phyloP scores from a whole-genome alignment of 805 yeast species.

The Spencermartinsiella europaea region DNA sequence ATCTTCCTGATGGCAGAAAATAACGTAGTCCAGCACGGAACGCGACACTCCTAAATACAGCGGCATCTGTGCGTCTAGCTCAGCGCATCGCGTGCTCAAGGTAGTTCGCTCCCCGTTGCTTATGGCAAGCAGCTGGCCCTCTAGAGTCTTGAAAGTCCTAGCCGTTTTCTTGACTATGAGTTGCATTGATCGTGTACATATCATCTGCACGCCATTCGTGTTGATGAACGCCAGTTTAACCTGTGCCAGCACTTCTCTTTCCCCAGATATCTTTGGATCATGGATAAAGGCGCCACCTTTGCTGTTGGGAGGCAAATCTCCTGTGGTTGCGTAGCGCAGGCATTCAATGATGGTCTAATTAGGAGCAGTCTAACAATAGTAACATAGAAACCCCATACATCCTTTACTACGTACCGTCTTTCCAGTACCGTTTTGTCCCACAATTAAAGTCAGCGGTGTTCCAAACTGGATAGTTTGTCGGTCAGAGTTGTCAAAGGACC shows the following conservation, averaged over 20 bases:
- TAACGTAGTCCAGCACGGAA: conserved; percentile 84
- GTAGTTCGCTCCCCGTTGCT: conserved; percentile 61
- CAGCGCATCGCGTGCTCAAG: conserved; percentile 74
- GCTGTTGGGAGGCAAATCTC: conserved; percentile 91
- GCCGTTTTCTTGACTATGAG: conserved; percentile 56
- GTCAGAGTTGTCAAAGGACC: conserved; percentile 84
- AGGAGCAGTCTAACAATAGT: too few species aligned
- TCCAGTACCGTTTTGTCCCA: conserved; percentile 95
- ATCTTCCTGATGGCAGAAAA: conserved; percentile 97
- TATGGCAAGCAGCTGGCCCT: conserved; percentile 74
- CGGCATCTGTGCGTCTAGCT: conserved; percentile 78
- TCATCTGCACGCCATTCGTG: conserved; percentile 70
- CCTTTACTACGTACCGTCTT: conserved; percentile 51
- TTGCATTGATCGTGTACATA: conserved; percentile 81
- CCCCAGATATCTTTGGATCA: conserved; percentile 70
- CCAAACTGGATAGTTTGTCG: conserved; percentile 87
- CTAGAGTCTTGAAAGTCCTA: conserved; percentile 81
- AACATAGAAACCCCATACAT: too few species aligned
- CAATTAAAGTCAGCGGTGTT: conserved; percentile 84
- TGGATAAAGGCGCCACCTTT: conserved; percentile 95
- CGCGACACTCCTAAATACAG: conserved; percentile 79
- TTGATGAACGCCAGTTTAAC: conserved; percentile 80
- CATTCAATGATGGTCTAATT: conserved; percentile 83
- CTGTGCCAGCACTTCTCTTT: conserved; percentile 79
- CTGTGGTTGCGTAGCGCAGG: conserved; percentile 88